These are phyloP conservation scores for Cytospora piceae DNA, from an alignment of 2,329 filamentous ascomycete species.

Conservation along the genomic window DNA sequence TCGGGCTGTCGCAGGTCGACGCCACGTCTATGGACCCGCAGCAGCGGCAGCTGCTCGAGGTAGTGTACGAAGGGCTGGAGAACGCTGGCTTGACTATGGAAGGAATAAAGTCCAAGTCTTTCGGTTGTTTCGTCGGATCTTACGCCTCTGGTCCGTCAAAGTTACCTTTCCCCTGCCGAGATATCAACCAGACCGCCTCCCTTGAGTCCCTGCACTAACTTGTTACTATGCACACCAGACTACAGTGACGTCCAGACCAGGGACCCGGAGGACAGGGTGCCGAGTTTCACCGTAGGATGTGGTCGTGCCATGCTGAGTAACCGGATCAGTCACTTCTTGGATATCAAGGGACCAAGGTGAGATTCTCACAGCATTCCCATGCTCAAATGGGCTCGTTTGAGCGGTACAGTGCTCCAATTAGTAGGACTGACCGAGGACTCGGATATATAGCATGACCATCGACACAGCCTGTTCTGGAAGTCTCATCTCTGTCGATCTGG, in stretches of 20 bases:
- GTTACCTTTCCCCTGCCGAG: too few species aligned
- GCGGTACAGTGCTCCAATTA: too few species aligned
- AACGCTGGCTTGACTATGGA: conserved; percentile 31
- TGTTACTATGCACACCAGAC: too few species aligned
- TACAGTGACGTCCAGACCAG: conserved; percentile 40
- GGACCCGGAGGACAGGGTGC: conserved; percentile 34
- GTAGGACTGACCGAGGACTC: too few species aligned
- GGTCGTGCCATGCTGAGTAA: conserved; percentile 47
- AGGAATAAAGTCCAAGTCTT: conserved; percentile 26
- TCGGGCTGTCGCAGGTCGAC: conserved; percentile 32
- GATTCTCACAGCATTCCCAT: too few species aligned
- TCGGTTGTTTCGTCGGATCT: conserved; percentile 23
- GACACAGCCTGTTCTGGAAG: conserved; percentile 56
- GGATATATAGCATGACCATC: conserved; percentile 50
- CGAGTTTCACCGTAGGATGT: conserved; percentile 41
- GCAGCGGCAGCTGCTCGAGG: conserved; percentile 34
- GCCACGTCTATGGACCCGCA: conserved; percentile 33
- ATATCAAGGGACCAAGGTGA: conserved; percentile 51
- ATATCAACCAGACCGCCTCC: too few species aligned
- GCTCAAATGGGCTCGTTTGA: too few species aligned
- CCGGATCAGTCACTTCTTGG: conserved; percentile 51
- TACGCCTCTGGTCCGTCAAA: too few species aligned
- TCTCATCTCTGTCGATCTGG: conserved; percentile 50
- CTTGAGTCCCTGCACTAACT: too few species aligned
- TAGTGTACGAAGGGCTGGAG: conserved; percentile 33